Evolutionary conservation across 2,329 filamentous ascomycete species (phyloP), one percentile per base, ranked within the genome.

Genomic region (Sclerotinia trifoliorum): DNA sequence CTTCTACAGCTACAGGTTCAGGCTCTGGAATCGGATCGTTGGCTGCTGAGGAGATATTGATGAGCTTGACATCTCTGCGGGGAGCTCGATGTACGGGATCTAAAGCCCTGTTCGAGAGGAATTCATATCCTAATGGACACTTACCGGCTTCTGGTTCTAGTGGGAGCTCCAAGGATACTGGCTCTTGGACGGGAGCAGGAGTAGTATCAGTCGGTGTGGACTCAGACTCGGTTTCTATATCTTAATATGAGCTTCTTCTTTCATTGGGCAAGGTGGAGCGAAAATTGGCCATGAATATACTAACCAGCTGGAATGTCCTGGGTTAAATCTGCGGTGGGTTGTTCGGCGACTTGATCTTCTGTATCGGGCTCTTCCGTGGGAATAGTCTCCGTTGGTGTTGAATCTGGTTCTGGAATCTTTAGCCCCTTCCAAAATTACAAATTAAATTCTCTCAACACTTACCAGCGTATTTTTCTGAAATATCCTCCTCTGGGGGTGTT

Each of bases 61-160:
- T 60, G 26, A 67, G 55, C 32, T 58, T 56, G 42, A 21, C 3
- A 5, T 42, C 26, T 35, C 15, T 46, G 13, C 6, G 21, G 19
- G 26, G 19, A n/a, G 26, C 26, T 56, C 35, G 35, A 15, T 8
- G 13, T 24, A 24, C 1, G 46, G 63, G 39, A 35, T 48, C 5
- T 11, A 55, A 65, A 46, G 17, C 26, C 19, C 49, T 44, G 21
- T 56, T 35, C 32, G 63, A 57, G 26, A 56, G 26, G 8, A 65
- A 65, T 44, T 48, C 51, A 35, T 48, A 57, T 4, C 63, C 63
- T 32, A 51, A 19, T 13, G 63, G 63, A 35, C 32, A 56, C 51
- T 57, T 57, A 55, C 63, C 24, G 35, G 39, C 26, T 56, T 65
- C 26, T 57, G 39, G 21, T 57, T 57, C 39, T 42, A 52, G 7